phyloP scores from a whole-genome alignment of 139 green algal species.

The Pleodorina starrii region DNA sequence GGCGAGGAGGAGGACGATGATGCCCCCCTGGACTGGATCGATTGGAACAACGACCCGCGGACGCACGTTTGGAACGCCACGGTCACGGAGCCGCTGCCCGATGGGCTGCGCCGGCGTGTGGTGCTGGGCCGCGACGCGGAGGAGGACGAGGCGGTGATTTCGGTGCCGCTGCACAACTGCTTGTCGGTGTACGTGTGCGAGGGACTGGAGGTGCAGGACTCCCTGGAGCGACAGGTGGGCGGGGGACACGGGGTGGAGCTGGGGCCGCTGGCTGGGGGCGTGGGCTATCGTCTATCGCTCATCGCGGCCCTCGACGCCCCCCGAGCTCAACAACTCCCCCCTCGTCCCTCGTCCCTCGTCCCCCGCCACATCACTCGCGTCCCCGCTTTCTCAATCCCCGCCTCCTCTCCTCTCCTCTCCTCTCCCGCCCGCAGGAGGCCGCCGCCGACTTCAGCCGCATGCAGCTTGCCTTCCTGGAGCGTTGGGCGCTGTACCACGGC shows the following conservation, averaged over 20 bases:
- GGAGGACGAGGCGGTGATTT: not conserved
- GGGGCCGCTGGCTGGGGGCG: no score
- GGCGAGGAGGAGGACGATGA: not conserved
- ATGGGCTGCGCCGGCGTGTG: not conserved
- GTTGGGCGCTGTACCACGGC: constrained; percentile 12
- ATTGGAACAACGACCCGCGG: constrained; percentile 3
- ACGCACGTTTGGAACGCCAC: not conserved
- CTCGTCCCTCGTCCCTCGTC: no score
- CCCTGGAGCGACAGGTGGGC: constrained; percentile 24
- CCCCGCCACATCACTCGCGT: no score
- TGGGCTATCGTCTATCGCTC: no score
- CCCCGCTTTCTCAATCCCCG: no score
- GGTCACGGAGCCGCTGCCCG: not conserved
- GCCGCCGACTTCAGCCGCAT: not conserved
- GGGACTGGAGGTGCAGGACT: not conserved
- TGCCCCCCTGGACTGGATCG: not conserved
- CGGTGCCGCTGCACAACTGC: constrained; percentile 50
- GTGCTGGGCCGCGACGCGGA: not conserved
- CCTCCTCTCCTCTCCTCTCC: no score
- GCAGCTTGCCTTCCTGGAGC: constrained; percentile 30
- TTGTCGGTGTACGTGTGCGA: constrained; percentile 3
- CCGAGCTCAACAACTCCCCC: no score
- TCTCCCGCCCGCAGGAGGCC: constrained; percentile 23
- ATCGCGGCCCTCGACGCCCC: no score
- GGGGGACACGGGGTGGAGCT: not conserved